Percentiles rank a stretch among this genome's conserved stretches.
phyloP scores from a whole-genome alignment of 257 asterid species.

The Solanum stenotomum region DNA sequence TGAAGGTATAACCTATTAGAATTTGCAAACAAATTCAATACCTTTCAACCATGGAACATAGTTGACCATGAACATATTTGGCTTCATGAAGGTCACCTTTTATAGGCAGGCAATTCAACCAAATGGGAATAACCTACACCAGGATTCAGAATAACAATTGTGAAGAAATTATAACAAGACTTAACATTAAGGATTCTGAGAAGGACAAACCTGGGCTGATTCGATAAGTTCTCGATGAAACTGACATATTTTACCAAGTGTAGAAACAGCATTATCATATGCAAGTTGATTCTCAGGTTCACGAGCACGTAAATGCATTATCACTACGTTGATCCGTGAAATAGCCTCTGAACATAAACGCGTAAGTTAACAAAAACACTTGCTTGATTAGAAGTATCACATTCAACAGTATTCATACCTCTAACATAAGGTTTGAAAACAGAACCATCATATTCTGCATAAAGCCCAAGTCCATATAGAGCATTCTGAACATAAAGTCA shows the following conservation, averaged over 20 bases:
- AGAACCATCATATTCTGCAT: slow-evolving; percentile 45
- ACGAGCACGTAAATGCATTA: slow-evolving; percentile 51
- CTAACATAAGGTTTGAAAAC: slow-evolving; percentile 59
- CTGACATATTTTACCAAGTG: background rate
- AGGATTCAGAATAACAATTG: background rate
- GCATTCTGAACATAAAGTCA: slow-evolving; percentile 47
- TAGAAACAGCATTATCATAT: background rate
- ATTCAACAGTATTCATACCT: slow-evolving; percentile 26
- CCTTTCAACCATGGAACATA: slow-evolving; percentile 93
- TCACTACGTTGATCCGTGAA: slow-evolving; percentile 76
- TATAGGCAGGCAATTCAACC: slow-evolving; percentile 88
- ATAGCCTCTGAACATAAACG: slow-evolving; percentile 47
- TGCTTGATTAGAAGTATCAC: background rate
- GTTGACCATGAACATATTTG: slow-evolving; percentile 79
- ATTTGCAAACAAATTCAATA: background rate
- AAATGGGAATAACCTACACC: slow-evolving; percentile 72
- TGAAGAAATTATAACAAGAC: background rate
- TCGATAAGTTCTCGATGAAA: background rate
- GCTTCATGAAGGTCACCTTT: slow-evolving; percentile 78
- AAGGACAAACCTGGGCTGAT: background rate
- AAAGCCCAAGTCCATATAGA: slow-evolving; percentile 83
- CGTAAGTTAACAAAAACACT: background rate
- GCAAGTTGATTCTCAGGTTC: slow-evolving; percentile 37
- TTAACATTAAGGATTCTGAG: background rate
- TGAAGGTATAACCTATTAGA: background rate